Percentiles rank a stretch among this genome's conserved stretches.
These are phyloP conservation scores for Aspergillus udagawae DNA, from an alignment of 2,329 filamentous ascomycete species.

Conservation along the genomic window DNA sequence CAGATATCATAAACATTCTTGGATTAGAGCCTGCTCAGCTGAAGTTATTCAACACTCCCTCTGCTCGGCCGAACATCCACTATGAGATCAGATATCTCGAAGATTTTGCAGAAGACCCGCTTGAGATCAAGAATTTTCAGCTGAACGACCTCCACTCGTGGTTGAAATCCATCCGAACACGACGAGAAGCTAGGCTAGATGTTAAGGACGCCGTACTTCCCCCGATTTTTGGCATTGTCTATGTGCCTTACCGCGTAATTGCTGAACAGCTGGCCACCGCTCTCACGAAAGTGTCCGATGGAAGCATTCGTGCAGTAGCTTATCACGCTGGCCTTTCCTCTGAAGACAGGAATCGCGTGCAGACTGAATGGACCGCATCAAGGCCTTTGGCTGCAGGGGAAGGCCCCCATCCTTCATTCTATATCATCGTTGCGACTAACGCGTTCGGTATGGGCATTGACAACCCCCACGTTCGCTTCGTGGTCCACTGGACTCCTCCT, in stretches of 20 bases:
- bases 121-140: constrained; percentile 54
- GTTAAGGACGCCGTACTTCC: constrained; percentile 19
- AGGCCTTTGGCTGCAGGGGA: constrained; percentile 10
- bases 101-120: constrained; percentile 26
- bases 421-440: constrained; percentile 90
- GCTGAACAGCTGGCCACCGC: constrained; percentile 38
- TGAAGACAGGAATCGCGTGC: constrained; percentile 62
- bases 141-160: constrained; percentile 74
- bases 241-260: constrained; percentile 40
- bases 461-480: constrained; percentile 90
- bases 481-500: constrained; percentile 89
- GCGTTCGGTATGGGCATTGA: constrained; percentile 98
- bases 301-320: constrained; percentile 40
- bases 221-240: constrained; percentile 46
- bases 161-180: constrained; percentile 68
- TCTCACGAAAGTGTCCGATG: constrained; percentile 25
- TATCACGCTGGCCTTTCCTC: constrained; percentile 63
- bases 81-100: constrained; percentile 71
- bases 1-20: constrained; percentile 77
- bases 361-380: constrained; percentile 38
- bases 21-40: constrained; percentile 62
- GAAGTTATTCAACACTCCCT: constrained; percentile 76
- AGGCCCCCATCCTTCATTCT: constrained; percentile 60
- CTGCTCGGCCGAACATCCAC: constrained; percentile 79
- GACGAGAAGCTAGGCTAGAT: constrained; percentile 56